Percentiles rank a stretch among this genome's conserved stretches.
These are phyloP conservation scores for Suillus subalutaceus DNA, from an alignment of 768 basidiomycete genomes.

Conservation along the genomic window DNA sequence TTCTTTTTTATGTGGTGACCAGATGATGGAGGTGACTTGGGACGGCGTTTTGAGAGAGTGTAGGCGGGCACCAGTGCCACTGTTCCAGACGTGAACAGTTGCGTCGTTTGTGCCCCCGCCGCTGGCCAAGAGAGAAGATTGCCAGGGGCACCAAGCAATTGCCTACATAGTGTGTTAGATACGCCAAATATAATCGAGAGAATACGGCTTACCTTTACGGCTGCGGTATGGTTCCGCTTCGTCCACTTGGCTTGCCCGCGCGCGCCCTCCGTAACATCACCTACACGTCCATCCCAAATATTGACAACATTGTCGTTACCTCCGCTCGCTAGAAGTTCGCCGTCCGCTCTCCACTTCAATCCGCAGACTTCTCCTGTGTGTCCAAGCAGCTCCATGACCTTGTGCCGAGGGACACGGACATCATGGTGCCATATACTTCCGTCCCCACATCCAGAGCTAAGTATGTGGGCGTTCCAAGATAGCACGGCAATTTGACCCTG, in stretches of 20 bases:
- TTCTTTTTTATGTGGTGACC: conserved; percentile 87
- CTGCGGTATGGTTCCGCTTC: conserved; percentile 89
- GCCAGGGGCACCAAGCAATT: conserved; percentile 98
- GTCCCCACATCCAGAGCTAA: conserved; percentile 88
- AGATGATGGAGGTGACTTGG: conserved; percentile 91
- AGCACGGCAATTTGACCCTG: conserved; percentile 81
- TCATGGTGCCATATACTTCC: conserved; percentile 98
- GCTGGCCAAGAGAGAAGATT: conserved; percentile 84
- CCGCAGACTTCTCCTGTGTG: conserved; percentile 95
- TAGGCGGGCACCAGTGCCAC: conserved; percentile 87
- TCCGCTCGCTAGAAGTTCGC: conserved; percentile 89
- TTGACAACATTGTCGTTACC: conserved; percentile 99
- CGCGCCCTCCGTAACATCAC: conserved; percentile 48
- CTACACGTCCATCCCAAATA: conserved; percentile 90
- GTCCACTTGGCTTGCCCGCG: conserved; percentile 82
- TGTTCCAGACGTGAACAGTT: conserved; percentile 89
- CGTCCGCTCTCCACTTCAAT: conserved; percentile 85
- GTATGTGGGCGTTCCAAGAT: conserved; percentile 85
- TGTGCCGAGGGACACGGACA: conserved; percentile 84
- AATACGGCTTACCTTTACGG: conserved; percentile 61
- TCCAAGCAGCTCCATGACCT: conserved; percentile 87
- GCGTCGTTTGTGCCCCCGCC: conserved; percentile 97
- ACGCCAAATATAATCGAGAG: background rate
- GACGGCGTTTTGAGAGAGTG: conserved; percentile 86
- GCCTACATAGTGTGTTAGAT: conserved; percentile 52